Base-by-base conservation (phyloP, 108 stramenopile species). In the Pseudonitzschia pungens region DNA sequence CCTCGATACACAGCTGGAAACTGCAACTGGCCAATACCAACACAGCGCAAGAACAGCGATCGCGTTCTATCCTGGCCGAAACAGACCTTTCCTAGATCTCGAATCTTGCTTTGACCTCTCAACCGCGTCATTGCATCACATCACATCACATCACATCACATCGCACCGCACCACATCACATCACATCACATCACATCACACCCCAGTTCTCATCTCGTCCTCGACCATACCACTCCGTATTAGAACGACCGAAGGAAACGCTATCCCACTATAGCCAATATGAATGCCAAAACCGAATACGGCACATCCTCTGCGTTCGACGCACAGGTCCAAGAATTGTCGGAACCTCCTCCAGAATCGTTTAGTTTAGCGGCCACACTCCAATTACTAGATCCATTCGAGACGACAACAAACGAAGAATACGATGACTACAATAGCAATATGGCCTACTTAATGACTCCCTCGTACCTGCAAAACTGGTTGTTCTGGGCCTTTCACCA, bases 401-500 rank as follows among this genome's bases (percentile, higher is more conserved):
- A 70, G 33, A 65, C 78, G 20, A 54, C 59, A n/a, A 50, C 44
- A 29, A 26, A 58, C 8, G 20, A n/a, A 11, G 60, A 62, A 31
- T 32, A 62, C 4, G 12, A 40, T 10, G 9, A 33, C n/a, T 5
- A 0, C 36, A 33, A 62, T 18, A 44, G 67, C 21, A 45, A 85
- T 29, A 67, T 76, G 52, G 80, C 88, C 16, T 90, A 79, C 67
- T 74, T 92, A 9, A 59, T 92, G 59, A 73, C 87, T 7, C 58
- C 72, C 26, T 65, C 68, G 24, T 92, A 88, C 41, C 54, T 92
- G 20, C 84, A 86, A 65, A 79, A 87, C 66, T 92, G 92, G 92
- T 66, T 86, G 50, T 53, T 71, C 55, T 92, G 92, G 89, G 89
- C 92, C 1, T 88, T 54, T 28, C 79, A 83, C 63, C 80, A 87